phyloP scores from a whole-genome alignment of 2,329 filamentous ascomycete genomes.

The Colletotrichum scovillei region DNA sequence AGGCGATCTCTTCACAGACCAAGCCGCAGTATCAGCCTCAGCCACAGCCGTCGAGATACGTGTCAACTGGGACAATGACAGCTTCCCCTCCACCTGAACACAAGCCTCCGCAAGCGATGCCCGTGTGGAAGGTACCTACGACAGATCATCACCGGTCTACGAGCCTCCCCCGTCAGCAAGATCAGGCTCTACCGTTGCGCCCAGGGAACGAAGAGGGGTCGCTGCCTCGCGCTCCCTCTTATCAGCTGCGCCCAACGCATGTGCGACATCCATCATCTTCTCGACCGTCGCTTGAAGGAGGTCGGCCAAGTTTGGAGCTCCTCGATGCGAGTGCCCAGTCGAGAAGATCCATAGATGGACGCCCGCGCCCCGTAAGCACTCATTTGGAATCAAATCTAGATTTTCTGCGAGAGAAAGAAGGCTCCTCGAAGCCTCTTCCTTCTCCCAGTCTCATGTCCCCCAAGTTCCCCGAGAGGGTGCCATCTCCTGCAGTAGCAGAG shows the following conservation, averaged over 20 bases:
- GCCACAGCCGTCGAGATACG: constrained; percentile 46
- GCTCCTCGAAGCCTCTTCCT: constrained; percentile 54
- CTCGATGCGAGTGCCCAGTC: constrained; percentile 65
- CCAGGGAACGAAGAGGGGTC: constrained; percentile 38
- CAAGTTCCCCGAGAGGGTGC: constrained; percentile 49
- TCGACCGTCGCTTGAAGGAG: constrained; percentile 77
- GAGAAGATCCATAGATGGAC: constrained; percentile 59
- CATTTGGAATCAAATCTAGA: constrained; percentile 87
- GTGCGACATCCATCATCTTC: constrained; percentile 60
- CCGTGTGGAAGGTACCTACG: constrained; percentile 37
- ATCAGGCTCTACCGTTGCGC: constrained; percentile 23
- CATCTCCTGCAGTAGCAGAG: constrained; percentile 53
- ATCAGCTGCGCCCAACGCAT: constrained; percentile 42
- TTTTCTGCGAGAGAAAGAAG: constrained; percentile 82
- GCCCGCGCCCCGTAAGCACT: constrained; percentile 81
- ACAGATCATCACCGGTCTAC: constrained; percentile 41
- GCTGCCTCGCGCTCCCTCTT: constrained; percentile 39
- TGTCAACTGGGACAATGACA: constrained; percentile 84
- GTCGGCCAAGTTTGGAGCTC: constrained; percentile 73
- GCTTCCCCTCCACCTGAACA: constrained; percentile 64
- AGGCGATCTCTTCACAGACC: constrained; percentile 63
- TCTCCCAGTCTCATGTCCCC: constrained; percentile 50
- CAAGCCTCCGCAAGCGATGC: constrained; percentile 53
- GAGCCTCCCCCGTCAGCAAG: constrained; percentile 42
- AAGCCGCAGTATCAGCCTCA: constrained; percentile 39